A percentile compares a stretch with the other conserved stretches of the same genome.
These are phyloP conservation scores for Verticillium nonalfalfae DNA, from an alignment of 2,329 filamentous ascomycete genomes.

Conservation along the genomic window DNA sequence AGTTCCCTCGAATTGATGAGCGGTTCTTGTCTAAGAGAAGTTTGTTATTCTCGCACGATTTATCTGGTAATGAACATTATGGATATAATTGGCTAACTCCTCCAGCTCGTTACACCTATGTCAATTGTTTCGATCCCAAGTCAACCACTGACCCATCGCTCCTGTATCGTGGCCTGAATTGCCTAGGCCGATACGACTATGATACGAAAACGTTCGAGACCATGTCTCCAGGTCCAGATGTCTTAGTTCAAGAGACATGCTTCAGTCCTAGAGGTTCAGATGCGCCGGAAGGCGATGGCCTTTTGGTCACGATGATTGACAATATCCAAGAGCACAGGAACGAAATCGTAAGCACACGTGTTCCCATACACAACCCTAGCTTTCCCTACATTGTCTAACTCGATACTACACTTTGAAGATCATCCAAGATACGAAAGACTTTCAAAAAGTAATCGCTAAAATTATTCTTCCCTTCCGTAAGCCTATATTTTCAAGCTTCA, in stretches of 20 bases:
- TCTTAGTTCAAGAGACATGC: slow-evolving; percentile 32
- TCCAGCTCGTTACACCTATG: slow-evolving; percentile 21
- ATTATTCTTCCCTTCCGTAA: background rate
- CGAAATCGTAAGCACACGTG: slow-evolving; percentile 20
- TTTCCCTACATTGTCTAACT: background rate
- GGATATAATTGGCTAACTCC: slow-evolving; percentile 20
- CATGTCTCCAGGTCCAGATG: slow-evolving; percentile 19
- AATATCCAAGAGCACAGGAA: slow-evolving; percentile 18
- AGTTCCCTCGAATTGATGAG: slow-evolving; percentile 39
- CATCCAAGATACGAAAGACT: background rate
- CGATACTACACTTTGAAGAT: background rate
- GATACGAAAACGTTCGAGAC: slow-evolving; percentile 13
- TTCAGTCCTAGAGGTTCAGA: slow-evolving; percentile 28
- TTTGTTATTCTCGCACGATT: slow-evolving; percentile 15
- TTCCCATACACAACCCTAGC: too few species aligned
- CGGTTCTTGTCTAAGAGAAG: slow-evolving; percentile 25
- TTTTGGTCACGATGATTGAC: slow-evolving; percentile 23
- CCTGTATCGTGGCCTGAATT: slow-evolving; percentile 6
- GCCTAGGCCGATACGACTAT: slow-evolving; percentile 4
- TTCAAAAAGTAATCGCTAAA: background rate
- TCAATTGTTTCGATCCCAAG: slow-evolving; percentile 29
- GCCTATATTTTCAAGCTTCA: too few species aligned
- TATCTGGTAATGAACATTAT: background rate
- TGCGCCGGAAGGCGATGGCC: slow-evolving; percentile 30
- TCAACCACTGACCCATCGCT: background rate